A percentile compares a stretch with the other conserved stretches of the same genome.
Evolutionary conservation across 495 filamentous ascomycete species (phyloP).

Genomic region (Lasiosphaeriaceae sp.): DNA sequence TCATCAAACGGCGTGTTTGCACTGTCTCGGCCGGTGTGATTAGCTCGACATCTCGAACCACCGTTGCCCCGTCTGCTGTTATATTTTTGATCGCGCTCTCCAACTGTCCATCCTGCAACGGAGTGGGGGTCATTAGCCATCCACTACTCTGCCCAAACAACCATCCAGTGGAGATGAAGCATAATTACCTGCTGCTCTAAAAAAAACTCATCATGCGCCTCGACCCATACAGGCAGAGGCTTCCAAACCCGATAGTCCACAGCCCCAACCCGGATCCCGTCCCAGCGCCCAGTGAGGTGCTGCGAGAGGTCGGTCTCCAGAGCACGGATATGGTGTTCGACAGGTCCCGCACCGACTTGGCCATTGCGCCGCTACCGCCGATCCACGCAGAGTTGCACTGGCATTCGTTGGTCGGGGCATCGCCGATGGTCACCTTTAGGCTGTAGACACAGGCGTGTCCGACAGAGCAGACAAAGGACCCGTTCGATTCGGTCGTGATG

Average conservation of each 20-base stretch:
- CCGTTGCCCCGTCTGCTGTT: background rate
- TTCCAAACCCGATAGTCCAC: background rate
- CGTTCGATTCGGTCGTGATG: conserved; percentile 46
- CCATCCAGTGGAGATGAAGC: no score
- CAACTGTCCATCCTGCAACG: background rate
- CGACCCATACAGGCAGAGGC: background rate
- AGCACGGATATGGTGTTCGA: background rate
- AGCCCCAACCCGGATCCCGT: background rate
- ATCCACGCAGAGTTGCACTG: background rate
- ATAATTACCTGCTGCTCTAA: background rate
- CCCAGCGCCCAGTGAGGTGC: background rate
- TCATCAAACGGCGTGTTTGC: background rate
- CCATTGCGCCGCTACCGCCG: background rate
- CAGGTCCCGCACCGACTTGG: background rate
- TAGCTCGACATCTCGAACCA: background rate
- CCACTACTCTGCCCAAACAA: no score
- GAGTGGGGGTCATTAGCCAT: no score
- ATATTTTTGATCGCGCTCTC: background rate
- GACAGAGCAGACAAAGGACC: conserved; percentile 40
- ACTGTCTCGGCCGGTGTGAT: background rate
- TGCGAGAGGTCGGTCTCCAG: background rate
- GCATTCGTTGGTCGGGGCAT: background rate
- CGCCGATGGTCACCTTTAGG: conserved; percentile 9
- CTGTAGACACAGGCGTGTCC: conserved; percentile 39
- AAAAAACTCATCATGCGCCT: background rate